Evolutionary conservation across 2,329 filamentous ascomycete genomes (phyloP).

Genomic region (Pseudogymnoascus sp.): DNA sequence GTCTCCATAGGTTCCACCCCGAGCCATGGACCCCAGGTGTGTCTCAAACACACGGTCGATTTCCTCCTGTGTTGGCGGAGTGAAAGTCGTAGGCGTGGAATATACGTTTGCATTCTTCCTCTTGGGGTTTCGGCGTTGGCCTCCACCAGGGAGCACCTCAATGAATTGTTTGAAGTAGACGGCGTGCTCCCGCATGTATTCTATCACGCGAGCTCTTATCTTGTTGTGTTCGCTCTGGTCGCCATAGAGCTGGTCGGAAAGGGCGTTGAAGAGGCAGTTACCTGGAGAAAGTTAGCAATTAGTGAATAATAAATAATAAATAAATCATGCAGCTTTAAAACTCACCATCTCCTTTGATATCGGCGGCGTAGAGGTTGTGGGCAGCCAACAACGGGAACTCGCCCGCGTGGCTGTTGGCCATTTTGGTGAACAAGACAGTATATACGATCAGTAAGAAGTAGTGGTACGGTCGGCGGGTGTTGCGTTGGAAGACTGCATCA

Average conservation of each 20-base stretch:
- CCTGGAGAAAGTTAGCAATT: conserved; percentile 35
- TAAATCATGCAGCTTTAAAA: conserved; percentile 13
- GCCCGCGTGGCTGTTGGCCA: conserved; percentile 20
- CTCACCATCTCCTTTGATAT: conserved; percentile 56
- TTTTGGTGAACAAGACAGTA: background rate
- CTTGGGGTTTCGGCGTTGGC: conserved; percentile 44
- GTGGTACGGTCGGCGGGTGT: conserved; percentile 2
- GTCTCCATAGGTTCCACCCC: conserved; percentile 53
- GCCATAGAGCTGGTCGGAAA: conserved; percentile 59
- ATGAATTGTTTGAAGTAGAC: conserved; percentile 59
- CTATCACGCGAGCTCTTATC: conserved; percentile 50
- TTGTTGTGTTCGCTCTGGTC: conserved; percentile 45
- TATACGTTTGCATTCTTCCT: conserved; percentile 43
- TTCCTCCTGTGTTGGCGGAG: conserved; percentile 44
- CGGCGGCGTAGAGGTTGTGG: conserved; percentile 48
- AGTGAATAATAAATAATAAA: conserved; percentile 13
- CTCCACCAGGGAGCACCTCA: conserved; percentile 42
- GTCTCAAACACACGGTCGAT: conserved; percentile 42
- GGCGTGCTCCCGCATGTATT: conserved; percentile 51
- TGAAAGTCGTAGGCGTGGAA: conserved; percentile 35
- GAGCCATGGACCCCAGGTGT: conserved; percentile 51
- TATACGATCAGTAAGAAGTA: background rate
- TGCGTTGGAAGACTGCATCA: conserved; percentile 5
- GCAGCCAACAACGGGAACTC: conserved; percentile 48
- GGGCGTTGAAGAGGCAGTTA: conserved; percentile 61